Evolutionary conservation across 768 basidiomycete species (phyloP).

Genomic region (Amanita molliuscula): DNA sequence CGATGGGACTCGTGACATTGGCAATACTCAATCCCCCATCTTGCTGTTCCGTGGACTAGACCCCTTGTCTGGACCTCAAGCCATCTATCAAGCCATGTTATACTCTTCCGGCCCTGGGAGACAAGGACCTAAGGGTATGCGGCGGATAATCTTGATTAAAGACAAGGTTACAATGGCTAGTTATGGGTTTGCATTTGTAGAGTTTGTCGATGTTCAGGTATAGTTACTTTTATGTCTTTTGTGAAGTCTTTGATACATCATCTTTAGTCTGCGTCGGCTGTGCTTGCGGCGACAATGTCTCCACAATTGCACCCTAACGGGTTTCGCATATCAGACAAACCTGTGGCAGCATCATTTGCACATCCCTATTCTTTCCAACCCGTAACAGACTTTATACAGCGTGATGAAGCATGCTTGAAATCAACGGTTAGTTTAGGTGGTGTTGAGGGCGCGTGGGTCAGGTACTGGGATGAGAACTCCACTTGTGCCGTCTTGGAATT

Average conservation of each 20-base stretch:
- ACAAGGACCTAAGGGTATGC: slow-evolving; percentile 81
- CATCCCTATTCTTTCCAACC: slow-evolving; percentile 87
- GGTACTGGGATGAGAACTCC: slow-evolving; percentile 90
- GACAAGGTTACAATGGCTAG: slow-evolving; percentile 82
- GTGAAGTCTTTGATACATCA: slow-evolving; percentile 8
- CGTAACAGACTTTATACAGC: slow-evolving; percentile 58
- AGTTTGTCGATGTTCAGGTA: slow-evolving; percentile 81
- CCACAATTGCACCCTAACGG: slow-evolving; percentile 84
- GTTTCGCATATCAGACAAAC: slow-evolving; percentile 82
- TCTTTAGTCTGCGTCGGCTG: slow-evolving; percentile 65
- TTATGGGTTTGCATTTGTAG: slow-evolving; percentile 92
- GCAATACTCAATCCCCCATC: slow-evolving; percentile 71
- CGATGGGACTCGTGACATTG: slow-evolving; percentile 95
- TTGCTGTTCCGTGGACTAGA: slow-evolving; percentile 89
- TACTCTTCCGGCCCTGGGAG: slow-evolving; percentile 69
- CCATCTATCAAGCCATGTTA: slow-evolving; percentile 76
- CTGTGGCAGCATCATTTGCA: slow-evolving; percentile 88
- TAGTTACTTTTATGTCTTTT: not conserved
- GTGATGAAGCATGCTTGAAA: slow-evolving; percentile 67
- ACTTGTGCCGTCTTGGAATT: slow-evolving; percentile 70
- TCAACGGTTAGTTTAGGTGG: slow-evolving; percentile 66
- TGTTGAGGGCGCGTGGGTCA: slow-evolving; percentile 61
- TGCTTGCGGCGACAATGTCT: slow-evolving; percentile 82
- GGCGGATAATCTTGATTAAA: slow-evolving; percentile 79
- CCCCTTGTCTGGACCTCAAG: slow-evolving; percentile 77